Evolutionary conservation across 2,329 filamentous ascomycete species (phyloP).

Genomic region (Phyllosticta paracitricarpa): DNA sequence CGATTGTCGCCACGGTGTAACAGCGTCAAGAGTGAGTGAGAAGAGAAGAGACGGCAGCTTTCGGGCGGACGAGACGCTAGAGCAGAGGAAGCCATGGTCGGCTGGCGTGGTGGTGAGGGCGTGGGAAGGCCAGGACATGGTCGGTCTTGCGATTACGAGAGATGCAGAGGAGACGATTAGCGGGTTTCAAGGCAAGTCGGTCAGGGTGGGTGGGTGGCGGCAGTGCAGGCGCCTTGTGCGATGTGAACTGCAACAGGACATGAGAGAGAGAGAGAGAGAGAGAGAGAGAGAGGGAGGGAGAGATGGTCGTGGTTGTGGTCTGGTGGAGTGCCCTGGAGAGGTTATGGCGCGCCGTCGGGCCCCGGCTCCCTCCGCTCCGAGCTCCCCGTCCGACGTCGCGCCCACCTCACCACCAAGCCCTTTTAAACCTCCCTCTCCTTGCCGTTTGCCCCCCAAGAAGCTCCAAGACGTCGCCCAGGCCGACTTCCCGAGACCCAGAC

Average conservation of each 20-base stretch:
- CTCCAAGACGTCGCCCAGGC: neutral
- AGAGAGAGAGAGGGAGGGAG: no score
- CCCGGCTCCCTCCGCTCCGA: neutral
- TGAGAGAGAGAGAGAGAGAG: no score
- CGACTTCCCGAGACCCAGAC: neutral
- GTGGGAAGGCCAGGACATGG: neutral
- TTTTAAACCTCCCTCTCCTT: neutral
- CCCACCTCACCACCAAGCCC: neutral
- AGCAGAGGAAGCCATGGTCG: neutral
- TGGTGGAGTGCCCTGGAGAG: neutral
- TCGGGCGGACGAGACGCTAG: neutral
- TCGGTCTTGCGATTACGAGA: neutral
- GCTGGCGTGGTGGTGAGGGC: neutral
- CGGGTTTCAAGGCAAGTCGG: neutral
- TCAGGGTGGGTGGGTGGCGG: neutral
- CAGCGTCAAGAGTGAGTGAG: neutral
- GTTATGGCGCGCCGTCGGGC: neutral
- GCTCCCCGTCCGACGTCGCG: neutral
- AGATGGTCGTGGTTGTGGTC: neutral
- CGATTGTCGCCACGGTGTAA: neutral
- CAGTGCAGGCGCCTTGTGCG: neutral
- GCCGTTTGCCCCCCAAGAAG: neutral
- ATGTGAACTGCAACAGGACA: neutral
- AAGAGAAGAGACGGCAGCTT: neutral
- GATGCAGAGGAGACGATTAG: neutral